phyloP scores from a whole-genome alignment of 179 eudicot genomes.

The Camellia oleifera region DNA sequence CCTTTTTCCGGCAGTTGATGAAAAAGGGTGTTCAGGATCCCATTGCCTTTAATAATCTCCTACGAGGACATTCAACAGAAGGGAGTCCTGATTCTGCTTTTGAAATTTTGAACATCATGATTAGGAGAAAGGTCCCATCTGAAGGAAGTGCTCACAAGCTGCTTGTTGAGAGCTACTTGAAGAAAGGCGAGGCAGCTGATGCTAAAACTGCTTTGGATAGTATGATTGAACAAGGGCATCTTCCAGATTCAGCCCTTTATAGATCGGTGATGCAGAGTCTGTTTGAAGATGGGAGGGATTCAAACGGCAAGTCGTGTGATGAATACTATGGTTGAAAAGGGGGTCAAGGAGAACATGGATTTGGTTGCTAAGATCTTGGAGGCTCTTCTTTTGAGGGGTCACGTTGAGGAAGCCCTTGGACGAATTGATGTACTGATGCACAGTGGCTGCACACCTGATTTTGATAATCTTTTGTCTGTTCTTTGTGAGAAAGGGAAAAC shows the following conservation, averaged over 20 bases:
- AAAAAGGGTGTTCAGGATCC: conserved; percentile 84
- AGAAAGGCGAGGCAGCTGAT: conserved; percentile 80
- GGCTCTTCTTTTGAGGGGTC: conserved; percentile 81
- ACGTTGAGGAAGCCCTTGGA: conserved; percentile 93
- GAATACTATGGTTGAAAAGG: conserved; percentile 89
- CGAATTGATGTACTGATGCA: conserved; percentile 78
- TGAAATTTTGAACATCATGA: conserved; percentile 82
- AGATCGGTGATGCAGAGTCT: conserved; percentile 74
- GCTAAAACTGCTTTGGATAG: conserved; percentile 77
- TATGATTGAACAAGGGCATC: conserved; percentile 84
- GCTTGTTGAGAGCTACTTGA: conserved; percentile 73
- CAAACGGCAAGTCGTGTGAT: conserved; percentile 96
- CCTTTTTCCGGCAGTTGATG: conserved; percentile 77
- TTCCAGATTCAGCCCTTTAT: conserved; percentile 65
- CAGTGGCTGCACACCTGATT: conserved; percentile 54
- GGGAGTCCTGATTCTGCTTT: conserved; percentile 65
- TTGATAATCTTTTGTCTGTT: conserved; percentile 58
- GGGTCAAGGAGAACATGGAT: conserved; percentile 78
- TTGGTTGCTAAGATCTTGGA: conserved; percentile 76
- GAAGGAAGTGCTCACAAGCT: conserved; percentile 50
- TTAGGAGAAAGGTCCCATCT: conserved; percentile 60
- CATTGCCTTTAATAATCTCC: conserved; percentile 59
- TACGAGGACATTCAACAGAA: conserved; percentile 79
- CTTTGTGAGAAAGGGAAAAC: conserved; percentile 82
- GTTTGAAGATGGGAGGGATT: conserved; percentile 78